Evolutionary conservation across 2,329 filamentous ascomycete genomes (phyloP), one percentile per base, ranked within the genome.

Genomic region (Colletotrichum zoysiae): DNA sequence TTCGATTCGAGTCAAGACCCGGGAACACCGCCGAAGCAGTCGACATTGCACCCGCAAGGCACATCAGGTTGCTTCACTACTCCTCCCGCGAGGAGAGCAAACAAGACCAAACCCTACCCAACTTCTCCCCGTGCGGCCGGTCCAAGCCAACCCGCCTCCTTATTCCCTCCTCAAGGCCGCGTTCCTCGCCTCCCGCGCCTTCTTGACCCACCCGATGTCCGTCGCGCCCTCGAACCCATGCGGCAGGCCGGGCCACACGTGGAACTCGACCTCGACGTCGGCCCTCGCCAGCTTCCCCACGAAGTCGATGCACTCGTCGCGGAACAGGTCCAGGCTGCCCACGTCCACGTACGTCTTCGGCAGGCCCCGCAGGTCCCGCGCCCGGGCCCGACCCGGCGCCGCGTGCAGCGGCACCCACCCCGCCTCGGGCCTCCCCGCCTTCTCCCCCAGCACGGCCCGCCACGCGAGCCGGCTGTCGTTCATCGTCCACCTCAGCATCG

Each of bases 211-310:
- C 12, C 65, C 58, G 7, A 70, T 64, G 1, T 40, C 66, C 9
- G 30, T 38, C 5, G 69, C 67, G 9, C 57, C 63, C 59, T 82
- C 81, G 57, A 82, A 84, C 0, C 76, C 81, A 72, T 85, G 83
- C 3, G 81, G 81, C 40, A 84, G 65, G 1, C 83, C 84, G 0
- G 78, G 77, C 73, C 83, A 84, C 55, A 84, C 48, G 62, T 84
- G 82, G 8, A 84, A 76, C 74, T 84, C 83, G 1, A 82, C 78
- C 42, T 79, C 76, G 5, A 83, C 75, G 1, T 78, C 77, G 9
- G 76, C 81, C 67, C 76, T 71, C 14, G 74, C 75, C 20, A 85
- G 76, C 50, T 79, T 75, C 23, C 60, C 65, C 20, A 76, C 82
- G 71, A 78, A 84, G 56, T 74, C 74, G 0, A 80, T 16, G n/a